Conservation (phyloP, 495 filamentous ascomycete species). For the Penicillium egyptiacum region DNA sequence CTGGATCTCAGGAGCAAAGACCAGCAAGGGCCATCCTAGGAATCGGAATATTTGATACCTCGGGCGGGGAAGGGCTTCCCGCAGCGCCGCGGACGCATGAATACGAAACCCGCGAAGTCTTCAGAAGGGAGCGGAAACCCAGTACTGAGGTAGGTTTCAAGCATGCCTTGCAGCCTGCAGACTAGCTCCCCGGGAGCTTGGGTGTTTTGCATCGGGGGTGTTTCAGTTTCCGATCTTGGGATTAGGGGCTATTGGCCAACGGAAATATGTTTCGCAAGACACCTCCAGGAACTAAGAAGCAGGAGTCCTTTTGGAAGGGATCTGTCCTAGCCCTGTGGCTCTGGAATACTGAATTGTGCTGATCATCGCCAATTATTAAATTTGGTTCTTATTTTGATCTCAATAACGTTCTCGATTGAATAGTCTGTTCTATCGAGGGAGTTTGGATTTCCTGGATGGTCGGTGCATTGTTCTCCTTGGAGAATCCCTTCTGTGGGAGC, state of each 20-base stretch:
- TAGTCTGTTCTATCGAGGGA: not conserved
- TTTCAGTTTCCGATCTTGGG: slow-evolving; percentile 20
- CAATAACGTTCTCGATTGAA: not conserved
- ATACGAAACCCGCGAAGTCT: slow-evolving; percentile 11
- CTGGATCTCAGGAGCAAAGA: not conserved
- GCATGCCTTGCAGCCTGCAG: slow-evolving; percentile 32
- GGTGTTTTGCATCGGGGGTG: slow-evolving; percentile 10
- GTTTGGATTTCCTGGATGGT: not conserved
- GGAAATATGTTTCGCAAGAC: slow-evolving; percentile 3
- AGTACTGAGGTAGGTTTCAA: slow-evolving; percentile 31
- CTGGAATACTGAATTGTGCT: not conserved
- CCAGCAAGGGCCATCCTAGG: slow-evolving; percentile 5
- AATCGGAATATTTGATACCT: slow-evolving; percentile 8
- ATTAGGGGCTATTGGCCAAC: slow-evolving; percentile 3
- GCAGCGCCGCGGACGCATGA: slow-evolving; percentile 21
- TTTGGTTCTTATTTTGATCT: not conserved
- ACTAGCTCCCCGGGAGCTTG: slow-evolving; percentile 9
- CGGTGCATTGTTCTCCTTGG: not conserved
- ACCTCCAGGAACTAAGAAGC: too few species aligned
- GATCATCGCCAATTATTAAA: not conserved
- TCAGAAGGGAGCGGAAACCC: slow-evolving; percentile 15
- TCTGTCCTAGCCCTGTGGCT: not conserved
- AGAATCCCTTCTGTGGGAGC: not conserved
- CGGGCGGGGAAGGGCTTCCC: slow-evolving; percentile 14
- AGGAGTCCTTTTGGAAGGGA: slow-evolving; percentile 5